Percentiles rank a stretch among this genome's conserved stretches.
Evolutionary conservation across 371 early-diverging fungal species (phyloP).

Genomic region (Blakeslea trispora): DNA sequence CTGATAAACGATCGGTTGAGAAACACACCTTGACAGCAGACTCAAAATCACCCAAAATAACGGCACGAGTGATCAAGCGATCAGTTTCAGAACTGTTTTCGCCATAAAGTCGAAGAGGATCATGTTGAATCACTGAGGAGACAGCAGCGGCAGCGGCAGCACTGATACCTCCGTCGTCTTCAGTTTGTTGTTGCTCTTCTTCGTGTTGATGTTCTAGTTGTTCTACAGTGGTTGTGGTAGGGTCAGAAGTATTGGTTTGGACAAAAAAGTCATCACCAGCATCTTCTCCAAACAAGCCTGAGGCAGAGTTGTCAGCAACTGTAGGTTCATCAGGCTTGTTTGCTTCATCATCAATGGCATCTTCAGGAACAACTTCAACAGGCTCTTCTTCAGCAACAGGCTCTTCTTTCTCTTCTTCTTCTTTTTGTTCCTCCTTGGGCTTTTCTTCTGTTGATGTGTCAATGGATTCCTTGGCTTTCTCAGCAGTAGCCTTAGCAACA

Average conservation of each 20-base stretch:
- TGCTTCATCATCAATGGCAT: not conserved
- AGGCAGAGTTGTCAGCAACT: constrained; percentile 18
- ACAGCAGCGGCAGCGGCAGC: no score
- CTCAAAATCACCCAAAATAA: constrained; percentile 90
- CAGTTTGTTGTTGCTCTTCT: no score
- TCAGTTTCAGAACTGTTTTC: constrained; percentile 37
- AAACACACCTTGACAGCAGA: constrained; percentile 88
- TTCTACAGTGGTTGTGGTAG: no score
- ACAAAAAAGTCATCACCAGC: constrained; percentile 35
- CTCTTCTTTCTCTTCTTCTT: constrained; percentile 5
- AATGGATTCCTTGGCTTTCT: constrained; percentile 24
- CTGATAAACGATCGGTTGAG: constrained; percentile 78
- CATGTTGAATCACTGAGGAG: no score
- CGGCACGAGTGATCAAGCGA: constrained; percentile 76
- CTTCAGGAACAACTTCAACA: not conserved
- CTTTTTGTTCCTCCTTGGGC: no score
- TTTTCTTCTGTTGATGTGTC: no score
- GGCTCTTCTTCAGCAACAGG: constrained; percentile 2
- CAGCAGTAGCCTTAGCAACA: constrained; percentile 37
- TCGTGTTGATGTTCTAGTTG: no score
- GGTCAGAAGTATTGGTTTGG: constrained; percentile 3
- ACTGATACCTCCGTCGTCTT: no score
- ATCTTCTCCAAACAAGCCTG: constrained; percentile 36
- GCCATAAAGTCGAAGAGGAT: no score
- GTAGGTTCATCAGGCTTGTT: constrained; percentile 15